Evolutionary conservation across 1,284 basidiomycete species (phyloP).

Genomic region (Pterulicium gracile): DNA sequence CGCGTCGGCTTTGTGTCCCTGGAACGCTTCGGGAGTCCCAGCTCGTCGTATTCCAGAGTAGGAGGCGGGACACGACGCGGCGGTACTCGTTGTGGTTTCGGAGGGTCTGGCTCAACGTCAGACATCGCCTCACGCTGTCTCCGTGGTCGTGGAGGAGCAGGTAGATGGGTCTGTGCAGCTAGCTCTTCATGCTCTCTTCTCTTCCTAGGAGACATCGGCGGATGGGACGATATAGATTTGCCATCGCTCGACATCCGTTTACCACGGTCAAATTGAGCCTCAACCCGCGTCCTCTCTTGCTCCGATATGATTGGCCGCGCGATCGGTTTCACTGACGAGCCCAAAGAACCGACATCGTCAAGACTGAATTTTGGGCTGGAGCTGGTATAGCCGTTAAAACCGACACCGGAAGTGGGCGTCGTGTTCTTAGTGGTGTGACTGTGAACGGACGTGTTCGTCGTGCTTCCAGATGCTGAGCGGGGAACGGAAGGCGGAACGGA

Average conservation of each 20-base stretch:
- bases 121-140: conserved; percentile 6
- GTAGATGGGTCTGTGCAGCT: conserved; percentile 12
- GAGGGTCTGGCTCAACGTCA: conserved; percentile 6
- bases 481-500: no score
- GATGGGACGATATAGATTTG: neutral
- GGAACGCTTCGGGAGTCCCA: no score
- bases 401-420: neutral
- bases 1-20: no score
- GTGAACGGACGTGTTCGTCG: neutral
- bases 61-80: no score
- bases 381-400: no score
- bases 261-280: neutral
- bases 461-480: no score
- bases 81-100: conserved; percentile 12
- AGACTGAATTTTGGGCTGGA: no score
- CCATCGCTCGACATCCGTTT: neutral
- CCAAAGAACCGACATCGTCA: no score
- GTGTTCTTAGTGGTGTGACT: neutral
- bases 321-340: no score
- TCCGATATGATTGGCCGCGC: neutral
- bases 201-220: neutral
- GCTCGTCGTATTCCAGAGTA: no score
- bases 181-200: neutral
- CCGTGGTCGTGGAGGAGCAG: conserved; percentile 16
- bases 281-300: neutral